phyloP scores from a whole-genome alignment of 129 eudicot species.

The Pittosporum tobira region DNA sequence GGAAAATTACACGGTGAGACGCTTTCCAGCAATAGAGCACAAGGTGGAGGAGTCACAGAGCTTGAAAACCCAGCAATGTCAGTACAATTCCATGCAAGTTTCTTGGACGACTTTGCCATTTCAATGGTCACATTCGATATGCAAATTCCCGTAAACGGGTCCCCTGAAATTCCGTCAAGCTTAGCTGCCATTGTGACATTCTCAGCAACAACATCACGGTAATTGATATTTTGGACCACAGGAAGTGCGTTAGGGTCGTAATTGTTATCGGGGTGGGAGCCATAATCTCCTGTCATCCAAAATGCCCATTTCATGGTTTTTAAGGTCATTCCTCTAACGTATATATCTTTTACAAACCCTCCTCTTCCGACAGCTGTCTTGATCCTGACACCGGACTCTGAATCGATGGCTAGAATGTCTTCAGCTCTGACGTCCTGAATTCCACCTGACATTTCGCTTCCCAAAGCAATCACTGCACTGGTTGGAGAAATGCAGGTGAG shows the following conservation, averaged over 20 bases:
- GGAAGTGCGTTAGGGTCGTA: constrained; percentile 75
- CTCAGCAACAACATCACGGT: constrained; percentile 66
- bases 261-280: constrained; percentile 69
- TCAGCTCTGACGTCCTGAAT: constrained; percentile 81
- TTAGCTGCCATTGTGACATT: constrained; percentile 76
- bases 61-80: constrained; percentile 66
- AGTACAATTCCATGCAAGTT: constrained; percentile 70
- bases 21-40: constrained; percentile 38
- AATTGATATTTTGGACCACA: constrained; percentile 54
- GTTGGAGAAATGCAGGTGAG: constrained; percentile 83
- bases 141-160: constrained; percentile 75
- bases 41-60: constrained; percentile 63
- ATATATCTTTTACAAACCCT: constrained; percentile 71
- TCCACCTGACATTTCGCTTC: constrained; percentile 95
- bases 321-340: constrained; percentile 51
- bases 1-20: constrained; percentile 49
- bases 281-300: constrained; percentile 91
- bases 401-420: constrained; percentile 59
- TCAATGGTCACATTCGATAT: constrained; percentile 75
- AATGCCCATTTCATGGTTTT: constrained; percentile 84
- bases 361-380: constrained; percentile 78
- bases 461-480: constrained; percentile 88
- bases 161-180: constrained; percentile 70
- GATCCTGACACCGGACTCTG: constrained; percentile 78
- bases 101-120: constrained; percentile 51